phyloP scores from a whole-genome alignment of 2,329 filamentous ascomycete species.

The Remersonia thermophila region DNA sequence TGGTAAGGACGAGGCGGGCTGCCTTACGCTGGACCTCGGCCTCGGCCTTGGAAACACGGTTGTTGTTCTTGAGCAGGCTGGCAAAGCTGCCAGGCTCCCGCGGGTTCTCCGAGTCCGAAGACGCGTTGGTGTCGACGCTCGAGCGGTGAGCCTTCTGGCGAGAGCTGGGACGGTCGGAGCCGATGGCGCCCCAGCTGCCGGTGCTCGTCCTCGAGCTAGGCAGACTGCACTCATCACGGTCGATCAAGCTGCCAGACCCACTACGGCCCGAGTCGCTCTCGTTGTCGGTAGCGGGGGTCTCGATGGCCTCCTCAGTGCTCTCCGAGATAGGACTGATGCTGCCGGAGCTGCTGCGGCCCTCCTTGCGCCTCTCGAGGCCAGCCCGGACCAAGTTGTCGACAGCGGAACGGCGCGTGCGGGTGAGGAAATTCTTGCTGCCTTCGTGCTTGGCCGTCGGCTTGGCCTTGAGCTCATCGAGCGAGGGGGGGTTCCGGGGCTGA shows the following conservation, averaged over 20 bases:
- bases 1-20: slow-evolving; percentile 76
- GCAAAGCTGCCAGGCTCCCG: slow-evolving; percentile 48
- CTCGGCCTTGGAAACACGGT: slow-evolving; percentile 41
- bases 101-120: slow-evolving; percentile 36
- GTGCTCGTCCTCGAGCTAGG: slow-evolving; percentile 68
- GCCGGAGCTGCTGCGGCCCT: slow-evolving; percentile 55
- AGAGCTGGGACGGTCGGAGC: slow-evolving; percentile 68
- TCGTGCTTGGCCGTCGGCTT: slow-evolving; percentile 89
- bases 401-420: slow-evolving; percentile 82
- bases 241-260: slow-evolving; percentile 62
- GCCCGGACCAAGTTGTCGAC: slow-evolving; percentile 86
- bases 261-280: slow-evolving; percentile 60
- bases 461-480: slow-evolving; percentile 76
- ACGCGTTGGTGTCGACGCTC: slow-evolving; percentile 49
- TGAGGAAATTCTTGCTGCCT: slow-evolving; percentile 94
- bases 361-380: slow-evolving; percentile 72
- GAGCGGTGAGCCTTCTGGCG: slow-evolving; percentile 48
- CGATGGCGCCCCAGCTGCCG: slow-evolving; percentile 65
- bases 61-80: slow-evolving; percentile 51
- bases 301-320: slow-evolving; percentile 50
- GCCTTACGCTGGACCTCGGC: slow-evolving; percentile 61
- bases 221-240: slow-evolving; percentile 53
- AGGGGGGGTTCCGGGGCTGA: slow-evolving; percentile 84
- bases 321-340: slow-evolving; percentile 88
- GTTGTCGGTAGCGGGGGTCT: slow-evolving; percentile 57